phyloP scores from a whole-genome alignment of 169 alveolate species.

The Plasmodium billcollinsi region DNA sequence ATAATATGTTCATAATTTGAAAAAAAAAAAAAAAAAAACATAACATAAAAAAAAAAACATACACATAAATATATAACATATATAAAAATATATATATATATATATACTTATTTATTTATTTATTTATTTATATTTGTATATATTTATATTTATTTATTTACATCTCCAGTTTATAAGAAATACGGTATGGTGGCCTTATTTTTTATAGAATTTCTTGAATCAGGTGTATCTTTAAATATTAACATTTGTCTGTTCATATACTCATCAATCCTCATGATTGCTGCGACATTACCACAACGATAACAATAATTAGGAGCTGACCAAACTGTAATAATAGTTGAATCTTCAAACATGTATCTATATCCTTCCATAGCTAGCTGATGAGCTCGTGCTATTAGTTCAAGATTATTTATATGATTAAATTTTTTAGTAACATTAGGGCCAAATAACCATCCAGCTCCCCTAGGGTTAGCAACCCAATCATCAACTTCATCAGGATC shows the following conservation, averaged over 20 bases:
- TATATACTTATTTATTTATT: too few relatives aligned
- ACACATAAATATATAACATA: background rate
- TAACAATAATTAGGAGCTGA: conserved; percentile 99
- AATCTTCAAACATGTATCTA: conserved; percentile 95
- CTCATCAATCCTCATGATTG: conserved; percentile 98
- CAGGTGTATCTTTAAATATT: conserved; percentile 68
- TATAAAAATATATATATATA: background rate
- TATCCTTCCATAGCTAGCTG: conserved; percentile 99
- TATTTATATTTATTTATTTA: background rate
- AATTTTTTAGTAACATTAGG: conserved; percentile 95
- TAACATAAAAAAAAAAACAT: background rate
- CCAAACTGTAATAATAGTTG: conserved; percentile 96
- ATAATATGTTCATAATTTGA: background rate
- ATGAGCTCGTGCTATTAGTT: conserved; percentile 99
- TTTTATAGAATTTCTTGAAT: conserved; percentile 66
- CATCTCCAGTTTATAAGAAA: conserved; percentile 12
- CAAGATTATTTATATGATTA: conserved; percentile 95
- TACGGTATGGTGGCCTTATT: conserved; percentile 75
- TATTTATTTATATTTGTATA: too few relatives aligned
- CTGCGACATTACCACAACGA: conserved; percentile 99
- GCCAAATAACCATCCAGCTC: conserved; percentile 99
- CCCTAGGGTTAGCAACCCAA: conserved; percentile 99
- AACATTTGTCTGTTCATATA: conserved; percentile 79
- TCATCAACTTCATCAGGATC: conserved; percentile 99
- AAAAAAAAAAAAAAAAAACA: background rate